phyloP scores from a whole-genome alignment of 2,329 filamentous ascomycete genomes.

The Apiospora phragmitis region DNA sequence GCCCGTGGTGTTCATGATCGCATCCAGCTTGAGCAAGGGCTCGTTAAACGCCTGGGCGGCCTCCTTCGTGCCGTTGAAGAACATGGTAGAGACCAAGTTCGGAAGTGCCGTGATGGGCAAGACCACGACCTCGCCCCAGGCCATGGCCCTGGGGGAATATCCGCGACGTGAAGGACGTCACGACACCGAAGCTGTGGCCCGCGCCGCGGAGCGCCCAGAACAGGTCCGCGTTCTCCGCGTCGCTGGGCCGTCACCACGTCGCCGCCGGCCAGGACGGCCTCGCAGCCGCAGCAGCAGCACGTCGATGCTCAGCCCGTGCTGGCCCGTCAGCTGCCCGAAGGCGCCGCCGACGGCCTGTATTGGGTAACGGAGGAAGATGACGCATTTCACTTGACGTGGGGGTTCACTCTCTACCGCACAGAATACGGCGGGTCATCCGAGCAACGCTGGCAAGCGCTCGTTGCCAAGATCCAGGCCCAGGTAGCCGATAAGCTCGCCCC shows the following conservation, averaged over 20 bases:
- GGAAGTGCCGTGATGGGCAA: conserved; percentile 26
- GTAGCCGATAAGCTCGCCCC: too few relatives aligned
- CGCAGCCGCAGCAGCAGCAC: conserved; percentile 38
- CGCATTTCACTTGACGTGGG: too few relatives aligned
- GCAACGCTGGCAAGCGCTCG: too few relatives aligned
- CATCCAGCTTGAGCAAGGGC: conserved; percentile 6
- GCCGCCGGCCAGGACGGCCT: conserved; percentile 41
- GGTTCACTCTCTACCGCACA: too few relatives aligned
- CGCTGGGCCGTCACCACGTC: conserved; percentile 39
- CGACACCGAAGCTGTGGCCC: conserved; percentile 44
- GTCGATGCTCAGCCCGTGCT: conserved; percentile 51
- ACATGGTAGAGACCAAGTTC: conserved; percentile 25
- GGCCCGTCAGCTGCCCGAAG: conserved; percentile 56
- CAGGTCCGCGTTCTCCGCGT: conserved; percentile 41
- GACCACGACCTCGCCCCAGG: conserved; percentile 32
- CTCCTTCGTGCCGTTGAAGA: conserved; percentile 13
- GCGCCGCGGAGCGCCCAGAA: conserved; percentile 44
- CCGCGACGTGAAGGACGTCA: conserved; percentile 39
- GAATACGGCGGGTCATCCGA: too few relatives aligned
- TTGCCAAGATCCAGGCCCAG: too few relatives aligned
- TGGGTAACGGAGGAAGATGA: conserved; percentile 63
- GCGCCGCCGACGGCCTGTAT: conserved; percentile 62
- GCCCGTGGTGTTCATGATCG: conserved; percentile 10
- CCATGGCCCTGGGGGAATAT: conserved; percentile 30
- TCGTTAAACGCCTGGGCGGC: conserved; percentile 11